Base-by-base conservation (phyloP, 2,329 filamentous ascomycete genomes). In the Gnomoniopsis sp. region DNA sequence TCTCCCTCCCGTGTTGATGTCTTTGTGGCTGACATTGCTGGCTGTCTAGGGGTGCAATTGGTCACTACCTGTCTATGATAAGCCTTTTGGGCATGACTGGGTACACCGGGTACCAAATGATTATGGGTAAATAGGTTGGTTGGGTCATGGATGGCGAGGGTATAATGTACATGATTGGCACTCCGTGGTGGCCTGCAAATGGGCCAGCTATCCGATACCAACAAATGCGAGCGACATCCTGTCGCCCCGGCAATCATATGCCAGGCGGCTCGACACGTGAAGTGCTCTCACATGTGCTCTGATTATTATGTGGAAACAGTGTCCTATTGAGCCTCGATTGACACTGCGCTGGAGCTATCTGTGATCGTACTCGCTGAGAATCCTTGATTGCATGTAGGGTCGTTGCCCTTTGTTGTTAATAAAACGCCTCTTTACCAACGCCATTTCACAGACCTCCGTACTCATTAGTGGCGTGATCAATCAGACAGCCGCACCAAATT, bases 1-100 rank as follows among this genome's bases (percentile, higher is more conserved):
- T 10, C 36, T 53, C 26, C 8, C 26, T 8, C 8, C 26, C 4
- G 4, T 30, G 26, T 30, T 30, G 4, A 4, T 30, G 8, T 30
- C 4, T 30, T 30, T 30, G 26, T 30, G 26, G 26, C 26, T 30
- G 8, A 30, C 26, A 4, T 30, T 30, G 4, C 26, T 4, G 26
- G 26, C 8, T 15, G 21, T 2, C 47, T 38, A 76, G 72, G 53
- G 79, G 79, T 44, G 73, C 74, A 21, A 15, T 60, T 4, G 58
- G 71, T 15, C 67, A 72, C 21, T 60, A 66, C 38, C 53, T 81
- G 17, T 67, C 66, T 53, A 77, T 79, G n/a, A 3, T 61, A 6
- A n/a, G 48, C 6, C 49, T 61, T 15, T 43, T 43, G 15, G 26
- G 51, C 6, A 53, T 54, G 44, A 53, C 56, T 2, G 50, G 30